Conservation (phyloP, 345 rosid genomes). For the Salix dunnii region DNA sequence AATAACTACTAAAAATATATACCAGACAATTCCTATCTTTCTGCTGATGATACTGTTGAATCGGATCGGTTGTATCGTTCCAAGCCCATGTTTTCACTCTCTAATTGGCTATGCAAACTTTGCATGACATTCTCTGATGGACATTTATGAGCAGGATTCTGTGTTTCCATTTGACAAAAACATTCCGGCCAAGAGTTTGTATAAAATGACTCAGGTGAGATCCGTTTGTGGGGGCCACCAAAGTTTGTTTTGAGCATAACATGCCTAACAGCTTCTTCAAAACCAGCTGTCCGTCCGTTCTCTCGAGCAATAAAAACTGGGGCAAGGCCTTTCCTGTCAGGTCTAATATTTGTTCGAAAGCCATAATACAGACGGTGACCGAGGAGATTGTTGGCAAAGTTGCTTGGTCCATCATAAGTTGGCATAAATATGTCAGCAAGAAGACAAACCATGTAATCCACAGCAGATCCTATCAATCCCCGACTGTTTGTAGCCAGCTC, state of each 20-base stretch:
- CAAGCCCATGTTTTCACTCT: conserved; percentile 34
- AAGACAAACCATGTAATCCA: conserved; percentile 99
- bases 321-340: conserved; percentile 89
- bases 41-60: conserved; percentile 36
- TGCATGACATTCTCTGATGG: conserved; percentile 84
- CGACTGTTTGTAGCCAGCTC: conserved; percentile 56
- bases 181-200: conserved; percentile 99
- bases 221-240: conserved; percentile 89
- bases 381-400: conserved; percentile 95
- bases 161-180: conserved; percentile 69
- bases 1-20: background rate
- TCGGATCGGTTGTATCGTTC: conserved; percentile 40
- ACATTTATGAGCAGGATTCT: conserved; percentile 71
- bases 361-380: conserved; percentile 98
- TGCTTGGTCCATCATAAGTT: conserved; percentile 99
- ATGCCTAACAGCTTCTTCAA: conserved; percentile 76
- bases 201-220: conserved; percentile 89
- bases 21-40: conserved; percentile 32
- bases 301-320: conserved; percentile 72
- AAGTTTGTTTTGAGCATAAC: conserved; percentile 84
- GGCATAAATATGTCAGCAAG: conserved; percentile 96
- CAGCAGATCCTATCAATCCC: conserved; percentile 94
- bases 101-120: conserved; percentile 55
- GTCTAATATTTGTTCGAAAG: conserved; percentile 89
- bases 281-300: conserved; percentile 58